These are phyloP conservation scores for Fusarium lateritium DNA, from an alignment of 2,329 filamentous ascomycete species.

Conservation along the genomic window DNA sequence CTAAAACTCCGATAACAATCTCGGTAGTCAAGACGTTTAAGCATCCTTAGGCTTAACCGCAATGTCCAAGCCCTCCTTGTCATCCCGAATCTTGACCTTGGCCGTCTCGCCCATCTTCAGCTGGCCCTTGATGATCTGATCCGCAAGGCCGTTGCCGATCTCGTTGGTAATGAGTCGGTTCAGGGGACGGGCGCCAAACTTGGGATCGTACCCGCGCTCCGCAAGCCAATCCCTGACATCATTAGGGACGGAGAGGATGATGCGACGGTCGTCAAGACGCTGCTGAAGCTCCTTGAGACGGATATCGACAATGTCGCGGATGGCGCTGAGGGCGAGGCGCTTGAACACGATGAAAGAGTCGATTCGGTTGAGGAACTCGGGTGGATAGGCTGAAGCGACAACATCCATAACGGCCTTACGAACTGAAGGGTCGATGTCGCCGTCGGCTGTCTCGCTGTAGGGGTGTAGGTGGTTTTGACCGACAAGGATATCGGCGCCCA, in stretches of 20 bases:
- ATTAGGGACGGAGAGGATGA: constrained; percentile 78
- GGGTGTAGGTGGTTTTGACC: constrained; percentile 77
- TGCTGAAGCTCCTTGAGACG: constrained; percentile 86
- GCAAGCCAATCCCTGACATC: constrained; percentile 89
- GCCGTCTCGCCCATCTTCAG: constrained; percentile 83
- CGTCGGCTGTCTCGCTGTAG: constrained; percentile 73
- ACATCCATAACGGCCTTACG: constrained; percentile 90
- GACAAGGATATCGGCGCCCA: constrained; percentile 92
- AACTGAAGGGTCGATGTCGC: constrained; percentile 80
- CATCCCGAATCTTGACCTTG: constrained; percentile 76
- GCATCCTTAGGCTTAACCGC: constrained; percentile 41
- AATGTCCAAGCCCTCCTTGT: constrained; percentile 71
- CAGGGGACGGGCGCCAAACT: constrained; percentile 90
- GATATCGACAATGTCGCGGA: constrained; percentile 95
- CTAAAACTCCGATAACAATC: not conserved
- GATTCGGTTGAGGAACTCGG: constrained; percentile 96
- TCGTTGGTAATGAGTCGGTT: constrained; percentile 93
- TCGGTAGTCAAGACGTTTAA: constrained; percentile 6
- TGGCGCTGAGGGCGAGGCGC: constrained; percentile 81
- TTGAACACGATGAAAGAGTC: constrained; percentile 98
- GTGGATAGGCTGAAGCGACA: constrained; percentile 81
- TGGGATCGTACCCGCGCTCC: constrained; percentile 90
- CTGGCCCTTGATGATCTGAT: constrained; percentile 90
- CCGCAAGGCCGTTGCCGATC: constrained; percentile 89
- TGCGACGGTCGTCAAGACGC: constrained; percentile 87